A percentile compares a stretch with the other conserved stretches of the same genome.
Evolutionary conservation across 208 protist species (phyloP).

Genomic region (Tritrichomonas musculus): DNA sequence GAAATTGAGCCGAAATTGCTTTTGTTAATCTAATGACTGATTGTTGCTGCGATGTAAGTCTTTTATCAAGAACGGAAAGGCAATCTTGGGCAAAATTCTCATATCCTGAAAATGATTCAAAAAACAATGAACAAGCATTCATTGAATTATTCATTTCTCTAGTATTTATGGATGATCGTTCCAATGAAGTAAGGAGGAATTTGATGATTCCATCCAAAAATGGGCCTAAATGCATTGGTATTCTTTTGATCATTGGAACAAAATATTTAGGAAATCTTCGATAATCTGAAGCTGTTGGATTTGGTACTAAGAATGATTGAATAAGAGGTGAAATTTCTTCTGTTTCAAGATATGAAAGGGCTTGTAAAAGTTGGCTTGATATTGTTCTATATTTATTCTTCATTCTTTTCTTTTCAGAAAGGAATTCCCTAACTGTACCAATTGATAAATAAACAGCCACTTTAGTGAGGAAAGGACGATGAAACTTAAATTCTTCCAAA

Average conservation of each 20-base stretch:
- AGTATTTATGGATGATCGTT: background rate
- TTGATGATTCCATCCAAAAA: background rate
- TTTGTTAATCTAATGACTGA: too few species aligned
- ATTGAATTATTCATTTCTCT: background rate
- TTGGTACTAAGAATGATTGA: background rate
- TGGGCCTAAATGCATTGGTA: background rate
- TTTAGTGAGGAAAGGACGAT: background rate
- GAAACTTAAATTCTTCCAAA: background rate
- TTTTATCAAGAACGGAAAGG: too few species aligned
- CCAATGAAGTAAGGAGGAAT: background rate
- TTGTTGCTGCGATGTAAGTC: too few species aligned
- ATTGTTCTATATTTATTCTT: background rate
- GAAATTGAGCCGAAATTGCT: too few species aligned
- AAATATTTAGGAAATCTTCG: background rate
- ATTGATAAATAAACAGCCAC: background rate
- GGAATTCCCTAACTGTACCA: background rate
- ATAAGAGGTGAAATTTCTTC: background rate
- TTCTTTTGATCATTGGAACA: background rate
- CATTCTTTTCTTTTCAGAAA: background rate
- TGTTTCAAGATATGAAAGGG: background rate
- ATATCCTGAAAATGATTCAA: background rate
- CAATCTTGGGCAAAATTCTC: background rate
- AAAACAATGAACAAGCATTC: background rate
- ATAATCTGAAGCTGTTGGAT: background rate
- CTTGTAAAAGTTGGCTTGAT: background rate